These are phyloP conservation scores for Penicillium salamii DNA, from an alignment of 495 filamentous ascomycete species.

Conservation along the genomic window DNA sequence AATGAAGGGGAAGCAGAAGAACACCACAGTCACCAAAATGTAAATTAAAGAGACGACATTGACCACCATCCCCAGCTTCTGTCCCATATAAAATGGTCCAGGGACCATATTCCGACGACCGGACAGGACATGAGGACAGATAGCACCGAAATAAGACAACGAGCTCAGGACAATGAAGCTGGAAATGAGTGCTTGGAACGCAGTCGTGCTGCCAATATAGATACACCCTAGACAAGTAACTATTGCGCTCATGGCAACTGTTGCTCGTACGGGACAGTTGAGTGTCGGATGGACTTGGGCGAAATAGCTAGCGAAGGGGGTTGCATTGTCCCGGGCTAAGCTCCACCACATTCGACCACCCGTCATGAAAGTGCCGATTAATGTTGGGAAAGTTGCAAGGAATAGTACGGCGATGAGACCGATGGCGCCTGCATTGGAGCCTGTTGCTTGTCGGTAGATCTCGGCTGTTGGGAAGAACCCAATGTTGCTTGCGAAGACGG, in stretches of 20 bases:
- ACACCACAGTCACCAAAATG: conserved; percentile 63
- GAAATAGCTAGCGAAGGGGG: conserved; percentile 35
- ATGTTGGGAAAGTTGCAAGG: conserved; percentile 55
- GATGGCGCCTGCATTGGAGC: conserved; percentile 50
- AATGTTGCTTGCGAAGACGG: conserved; percentile 48
- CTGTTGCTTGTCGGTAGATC: conserved; percentile 74
- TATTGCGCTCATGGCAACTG: conserved; percentile 53
- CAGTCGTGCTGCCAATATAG: conserved; percentile 63
- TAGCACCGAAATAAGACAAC: conserved; percentile 67
- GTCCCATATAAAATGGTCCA: conserved; percentile 67
- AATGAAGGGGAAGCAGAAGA: conserved; percentile 69
- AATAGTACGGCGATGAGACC: conserved; percentile 57
- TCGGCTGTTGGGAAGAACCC: conserved; percentile 66
- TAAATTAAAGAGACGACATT: conserved; percentile 56
- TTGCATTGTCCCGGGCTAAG: conserved; percentile 65
- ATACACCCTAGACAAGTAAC: conserved; percentile 67
- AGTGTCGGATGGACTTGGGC: conserved; percentile 36
- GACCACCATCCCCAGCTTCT: conserved; percentile 51
- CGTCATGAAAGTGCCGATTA: conserved; percentile 64
- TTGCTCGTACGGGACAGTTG: conserved; percentile 60
- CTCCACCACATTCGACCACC: conserved; percentile 75
- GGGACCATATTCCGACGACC: conserved; percentile 58
- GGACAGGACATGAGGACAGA: conserved; percentile 64
- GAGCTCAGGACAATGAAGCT: conserved; percentile 75
- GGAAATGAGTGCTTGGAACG: conserved; percentile 69